phyloP scores from a whole-genome alignment of 2,329 filamentous ascomycete species.

The Fusarium sp. region DNA sequence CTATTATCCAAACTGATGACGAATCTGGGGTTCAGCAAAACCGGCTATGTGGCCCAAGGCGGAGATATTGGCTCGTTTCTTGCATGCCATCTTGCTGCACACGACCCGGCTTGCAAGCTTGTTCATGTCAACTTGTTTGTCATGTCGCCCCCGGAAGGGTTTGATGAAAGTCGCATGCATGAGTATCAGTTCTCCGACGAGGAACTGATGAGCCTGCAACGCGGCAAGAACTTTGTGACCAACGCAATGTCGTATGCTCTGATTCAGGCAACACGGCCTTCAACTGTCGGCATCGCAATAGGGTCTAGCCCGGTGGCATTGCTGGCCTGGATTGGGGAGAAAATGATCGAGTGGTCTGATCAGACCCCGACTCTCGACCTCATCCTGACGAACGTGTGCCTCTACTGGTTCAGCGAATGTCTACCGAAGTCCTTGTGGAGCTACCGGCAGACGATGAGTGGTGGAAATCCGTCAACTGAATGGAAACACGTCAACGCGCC shows the following conservation, averaged over 20 bases:
- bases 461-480: background rate
- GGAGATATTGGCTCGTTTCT: background rate
- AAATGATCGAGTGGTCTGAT: background rate
- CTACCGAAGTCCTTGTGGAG: background rate
- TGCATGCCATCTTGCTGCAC: background rate
- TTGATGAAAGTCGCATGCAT: background rate
- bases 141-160: background rate
- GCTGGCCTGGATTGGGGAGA: background rate
- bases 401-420: background rate
- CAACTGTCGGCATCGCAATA: background rate
- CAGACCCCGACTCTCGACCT: background rate
- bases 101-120: background rate
- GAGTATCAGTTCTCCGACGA: background rate
- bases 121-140: background rate
- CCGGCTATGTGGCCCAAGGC: background rate
- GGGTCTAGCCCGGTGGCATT: background rate
- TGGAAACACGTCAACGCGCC: background rate
- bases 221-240: background rate
- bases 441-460: background rate
- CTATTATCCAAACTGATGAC: background rate
- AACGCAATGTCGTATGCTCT: background rate
- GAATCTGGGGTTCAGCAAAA: background rate
- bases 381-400: background rate
- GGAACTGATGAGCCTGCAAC: background rate
- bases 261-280: background rate